Conservation (phyloP, 345 rosid genomes). For the Brassica incana region DNA sequence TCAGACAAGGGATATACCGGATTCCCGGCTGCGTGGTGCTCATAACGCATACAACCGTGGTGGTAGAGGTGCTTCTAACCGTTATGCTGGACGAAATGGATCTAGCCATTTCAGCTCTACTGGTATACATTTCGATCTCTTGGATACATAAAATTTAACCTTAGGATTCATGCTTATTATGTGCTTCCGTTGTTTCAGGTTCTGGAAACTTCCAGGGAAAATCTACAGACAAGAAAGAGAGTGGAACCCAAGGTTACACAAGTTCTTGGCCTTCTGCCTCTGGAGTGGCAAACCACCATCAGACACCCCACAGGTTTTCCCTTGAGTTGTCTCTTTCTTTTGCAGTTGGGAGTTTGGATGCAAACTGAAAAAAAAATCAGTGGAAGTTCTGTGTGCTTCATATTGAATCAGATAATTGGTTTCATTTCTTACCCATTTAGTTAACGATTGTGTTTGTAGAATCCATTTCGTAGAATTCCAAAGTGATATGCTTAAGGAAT, state of each 20-base stretch:
- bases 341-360: not conserved
- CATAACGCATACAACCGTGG: constrained; percentile 52
- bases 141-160: not conserved
- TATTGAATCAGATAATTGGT: not conserved
- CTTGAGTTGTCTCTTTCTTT: not conserved
- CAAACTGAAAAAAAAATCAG: not conserved
- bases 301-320: constrained; percentile 53
- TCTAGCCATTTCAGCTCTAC: constrained; percentile 43
- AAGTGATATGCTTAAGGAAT: not conserved
- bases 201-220: constrained; percentile 51
- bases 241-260: constrained; percentile 52
- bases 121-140: constrained; percentile 46
- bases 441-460: not conserved
- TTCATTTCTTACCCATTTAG: not conserved
- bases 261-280: constrained; percentile 52
- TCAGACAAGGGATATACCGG: not conserved
- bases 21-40: not conserved
- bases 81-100: constrained; percentile 56
- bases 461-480: not conserved
- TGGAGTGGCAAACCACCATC: constrained; percentile 41
- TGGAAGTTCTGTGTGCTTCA: not conserved
- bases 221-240: constrained; percentile 64
- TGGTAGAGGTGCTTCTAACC: constrained; percentile 63
- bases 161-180: constrained; percentile 28
- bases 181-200: constrained; percentile 43